These are phyloP conservation scores for Akebia trifoliata DNA, from an alignment of 164 flowering plant genomes.

Conservation along the genomic window DNA sequence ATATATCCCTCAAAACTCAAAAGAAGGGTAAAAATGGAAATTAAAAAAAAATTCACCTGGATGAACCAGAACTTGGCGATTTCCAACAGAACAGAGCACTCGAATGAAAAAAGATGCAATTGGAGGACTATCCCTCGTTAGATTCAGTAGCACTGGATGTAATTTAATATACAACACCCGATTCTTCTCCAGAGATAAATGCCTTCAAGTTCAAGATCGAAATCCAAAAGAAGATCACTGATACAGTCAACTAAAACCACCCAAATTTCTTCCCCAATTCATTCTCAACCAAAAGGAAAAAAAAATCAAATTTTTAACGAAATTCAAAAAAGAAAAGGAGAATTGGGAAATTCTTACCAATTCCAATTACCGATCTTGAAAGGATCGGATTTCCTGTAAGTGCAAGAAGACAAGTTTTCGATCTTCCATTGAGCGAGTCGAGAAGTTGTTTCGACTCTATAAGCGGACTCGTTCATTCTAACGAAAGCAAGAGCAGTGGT, in stretches of 20 bases:
- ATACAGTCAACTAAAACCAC: not conserved
- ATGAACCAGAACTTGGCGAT: conserved; percentile 55
- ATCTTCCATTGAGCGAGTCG: conserved; percentile 97
- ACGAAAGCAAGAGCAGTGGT: conserved; percentile 57
- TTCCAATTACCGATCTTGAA: conserved; percentile 94
- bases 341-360: conserved; percentile 58
- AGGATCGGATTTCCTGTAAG: conserved; percentile 92
- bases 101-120: conserved; percentile 75
- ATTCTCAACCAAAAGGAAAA: not conserved
- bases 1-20: not conserved
- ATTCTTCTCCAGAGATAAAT: conserved; percentile 77
- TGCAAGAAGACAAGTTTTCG: conserved; percentile 63
- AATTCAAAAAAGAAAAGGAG: not conserved
- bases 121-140: conserved; percentile 82
- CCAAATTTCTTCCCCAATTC: not conserved
- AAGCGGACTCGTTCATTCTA: conserved; percentile 79
- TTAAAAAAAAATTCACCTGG: too few species aligned
- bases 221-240: not conserved
- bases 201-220: conserved; percentile 42
- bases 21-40: not conserved
- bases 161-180: conserved; percentile 52
- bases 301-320: not conserved
- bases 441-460: conserved; percentile 77
- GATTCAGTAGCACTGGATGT: conserved; percentile 68
- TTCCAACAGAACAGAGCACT: conserved; percentile 55